Conservation (phyloP, 2,329 filamentous ascomycete species). For the Neurospora sp. region DNA sequence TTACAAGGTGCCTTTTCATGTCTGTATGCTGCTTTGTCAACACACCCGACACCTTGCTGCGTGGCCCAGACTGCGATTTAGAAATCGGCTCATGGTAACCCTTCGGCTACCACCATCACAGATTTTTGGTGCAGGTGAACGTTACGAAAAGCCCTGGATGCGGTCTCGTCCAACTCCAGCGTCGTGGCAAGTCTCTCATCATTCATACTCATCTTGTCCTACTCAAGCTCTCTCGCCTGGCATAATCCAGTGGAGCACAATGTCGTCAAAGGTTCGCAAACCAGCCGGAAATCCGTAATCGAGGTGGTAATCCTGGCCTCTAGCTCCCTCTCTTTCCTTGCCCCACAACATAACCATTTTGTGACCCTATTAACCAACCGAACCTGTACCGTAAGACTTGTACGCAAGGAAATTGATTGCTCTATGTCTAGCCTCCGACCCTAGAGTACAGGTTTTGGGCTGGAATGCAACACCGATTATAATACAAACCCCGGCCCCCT, state of each 20-base stretch:
- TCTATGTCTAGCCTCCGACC: conserved; percentile 22
- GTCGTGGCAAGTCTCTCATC: background rate
- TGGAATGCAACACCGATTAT: conserved; percentile 17
- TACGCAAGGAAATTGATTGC: conserved; percentile 13
- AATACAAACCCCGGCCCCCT: conserved; percentile 19
- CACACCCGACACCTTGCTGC: background rate
- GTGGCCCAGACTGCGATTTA: background rate
- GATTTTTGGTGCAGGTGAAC: background rate
- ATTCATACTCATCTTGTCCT: background rate
- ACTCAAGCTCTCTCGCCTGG: background rate
- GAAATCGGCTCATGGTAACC: background rate
- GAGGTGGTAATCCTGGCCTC: background rate
- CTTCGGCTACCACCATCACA: background rate
- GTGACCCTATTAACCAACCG: background rate
- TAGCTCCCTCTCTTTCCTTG: background rate
- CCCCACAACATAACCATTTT: background rate
- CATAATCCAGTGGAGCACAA: background rate
- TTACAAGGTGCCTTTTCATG: background rate
- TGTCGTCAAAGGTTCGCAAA: background rate
- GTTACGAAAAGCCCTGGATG: background rate
- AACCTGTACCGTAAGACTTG: background rate
- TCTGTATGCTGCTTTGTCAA: background rate
- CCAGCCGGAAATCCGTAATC: background rate
- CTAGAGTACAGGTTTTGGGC: conserved; percentile 32
- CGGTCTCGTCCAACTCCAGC: background rate